Conservation (phyloP, 2,329 filamentous ascomycete genomes). For the Fusarium citri region DNA sequence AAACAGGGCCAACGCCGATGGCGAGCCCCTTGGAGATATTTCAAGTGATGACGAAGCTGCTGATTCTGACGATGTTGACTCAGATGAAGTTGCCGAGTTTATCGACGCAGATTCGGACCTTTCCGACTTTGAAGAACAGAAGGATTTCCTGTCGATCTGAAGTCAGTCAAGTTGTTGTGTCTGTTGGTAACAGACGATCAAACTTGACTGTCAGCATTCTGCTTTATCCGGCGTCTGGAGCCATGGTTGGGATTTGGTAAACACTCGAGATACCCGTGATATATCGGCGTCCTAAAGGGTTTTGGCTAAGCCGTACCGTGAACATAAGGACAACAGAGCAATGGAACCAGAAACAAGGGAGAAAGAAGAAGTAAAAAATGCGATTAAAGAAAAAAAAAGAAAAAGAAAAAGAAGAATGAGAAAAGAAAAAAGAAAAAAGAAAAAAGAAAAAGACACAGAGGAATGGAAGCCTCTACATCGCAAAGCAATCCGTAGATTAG, state of each 20-base stretch:
- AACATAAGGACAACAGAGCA: constrained; percentile 20
- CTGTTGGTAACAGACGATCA: constrained; percentile 3
- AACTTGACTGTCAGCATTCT: constrained; percentile 19
- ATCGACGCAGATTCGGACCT: constrained; percentile 67
- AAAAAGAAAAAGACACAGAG: constrained; percentile 23
- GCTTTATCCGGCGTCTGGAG: constrained; percentile 38
- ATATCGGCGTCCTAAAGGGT: constrained; percentile 20
- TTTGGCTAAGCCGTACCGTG: constrained; percentile 20
- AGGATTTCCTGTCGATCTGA: constrained; percentile 67
- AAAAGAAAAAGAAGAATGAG: constrained; percentile 7
- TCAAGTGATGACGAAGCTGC: constrained; percentile 82
- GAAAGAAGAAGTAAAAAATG: constrained; percentile 18
- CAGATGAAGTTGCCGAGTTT: constrained; percentile 77
- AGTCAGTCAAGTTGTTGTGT: constrained; percentile 16
- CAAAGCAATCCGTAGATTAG: constrained; percentile 22
- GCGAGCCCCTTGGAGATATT: constrained; percentile 72
- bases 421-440: constrained; percentile 24
- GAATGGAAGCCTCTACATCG: constrained; percentile 7
- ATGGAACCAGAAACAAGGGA: constrained; percentile 25
- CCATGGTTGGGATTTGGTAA: constrained; percentile 31
- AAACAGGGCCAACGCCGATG: constrained; percentile 69
- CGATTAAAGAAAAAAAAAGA: constrained; percentile 22
- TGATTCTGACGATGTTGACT: constrained; percentile 83
- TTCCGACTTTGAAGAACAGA: constrained; percentile 66
- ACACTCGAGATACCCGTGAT: constrained; percentile 42